Conservation (phyloP, 495 filamentous ascomycete species). For the Lindgomyces ingoldianus region DNA sequence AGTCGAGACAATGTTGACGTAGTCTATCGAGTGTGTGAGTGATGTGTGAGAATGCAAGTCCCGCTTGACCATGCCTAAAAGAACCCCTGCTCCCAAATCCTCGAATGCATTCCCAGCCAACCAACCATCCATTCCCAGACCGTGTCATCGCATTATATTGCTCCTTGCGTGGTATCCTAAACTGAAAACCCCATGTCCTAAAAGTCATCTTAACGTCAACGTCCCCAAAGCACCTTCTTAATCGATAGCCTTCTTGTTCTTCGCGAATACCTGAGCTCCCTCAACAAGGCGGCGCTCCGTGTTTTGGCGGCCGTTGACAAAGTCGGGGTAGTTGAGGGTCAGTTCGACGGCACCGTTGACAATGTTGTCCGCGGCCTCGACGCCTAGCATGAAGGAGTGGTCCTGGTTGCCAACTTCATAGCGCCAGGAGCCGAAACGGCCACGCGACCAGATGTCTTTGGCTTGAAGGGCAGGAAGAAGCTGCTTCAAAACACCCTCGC, state of each 20-base stretch:
- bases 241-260: constrained; percentile 25
- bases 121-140: no score
- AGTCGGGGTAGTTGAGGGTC: constrained; percentile 98
- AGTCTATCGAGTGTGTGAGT: no score
- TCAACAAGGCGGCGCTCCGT: constrained; percentile 84
- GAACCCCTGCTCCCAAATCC: neutral
- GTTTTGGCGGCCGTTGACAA: constrained; percentile 91
- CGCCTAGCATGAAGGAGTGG: constrained; percentile 98
- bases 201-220: no score
- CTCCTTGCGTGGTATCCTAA: neutral
- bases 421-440: constrained; percentile 96
- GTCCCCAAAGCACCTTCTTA: neutral
- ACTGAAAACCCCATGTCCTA: neutral
- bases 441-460: constrained; percentile 90
- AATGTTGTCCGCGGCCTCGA: constrained; percentile 95
- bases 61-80: neutral
- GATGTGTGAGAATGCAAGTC: neutral
- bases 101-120: neutral
- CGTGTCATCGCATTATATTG: no score
- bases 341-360: constrained; percentile 92
- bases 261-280: constrained; percentile 64
- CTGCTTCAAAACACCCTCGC: constrained; percentile 89
- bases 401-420: constrained; percentile 97
- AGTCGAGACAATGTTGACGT: no score
- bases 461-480: constrained; percentile 89